These are phyloP conservation scores for Crepidotus variabilis DNA, from an alignment of 768 basidiomycete genomes.

Conservation along the genomic window DNA sequence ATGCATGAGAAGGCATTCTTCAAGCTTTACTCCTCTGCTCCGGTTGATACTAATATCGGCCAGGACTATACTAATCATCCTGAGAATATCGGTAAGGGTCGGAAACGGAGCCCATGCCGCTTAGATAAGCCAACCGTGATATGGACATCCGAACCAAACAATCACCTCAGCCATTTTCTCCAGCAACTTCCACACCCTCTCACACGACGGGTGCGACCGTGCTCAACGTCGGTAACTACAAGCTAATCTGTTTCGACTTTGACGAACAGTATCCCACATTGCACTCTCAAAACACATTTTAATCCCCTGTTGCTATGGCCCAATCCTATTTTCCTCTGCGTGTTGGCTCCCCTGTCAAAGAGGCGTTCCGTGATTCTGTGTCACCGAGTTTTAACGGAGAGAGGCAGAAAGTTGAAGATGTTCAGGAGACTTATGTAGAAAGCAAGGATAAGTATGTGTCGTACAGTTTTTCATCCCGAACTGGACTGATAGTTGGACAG, in stretches of 20 bases:
- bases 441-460: constrained; percentile 67
- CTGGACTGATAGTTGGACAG: constrained; percentile 30
- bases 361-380: constrained; percentile 25
- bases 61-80: not conserved
- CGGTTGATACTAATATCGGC: too few relatives aligned
- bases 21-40: too few relatives aligned
- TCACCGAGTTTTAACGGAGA: constrained; percentile 30
- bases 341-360: constrained; percentile 31
- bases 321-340: constrained; percentile 36
- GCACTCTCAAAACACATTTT: not conserved
- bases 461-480: constrained; percentile 8
- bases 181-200: not conserved
- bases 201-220: not conserved
- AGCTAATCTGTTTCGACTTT: constrained; percentile 13
- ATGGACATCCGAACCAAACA: not conserved
- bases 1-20: too few relatives aligned
- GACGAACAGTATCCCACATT: constrained; percentile 1
- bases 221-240: constrained; percentile 13
- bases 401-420: constrained; percentile 60
- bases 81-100: not conserved
- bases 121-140: not conserved
- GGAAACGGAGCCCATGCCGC: not conserved
- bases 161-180: not conserved
- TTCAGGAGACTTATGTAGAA: constrained; percentile 72
- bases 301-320: constrained; percentile 28